Evolutionary conservation across 768 basidiomycete species (phyloP), one percentile per base, ranked within the genome.

Genomic region (Termitomyces sp.): DNA sequence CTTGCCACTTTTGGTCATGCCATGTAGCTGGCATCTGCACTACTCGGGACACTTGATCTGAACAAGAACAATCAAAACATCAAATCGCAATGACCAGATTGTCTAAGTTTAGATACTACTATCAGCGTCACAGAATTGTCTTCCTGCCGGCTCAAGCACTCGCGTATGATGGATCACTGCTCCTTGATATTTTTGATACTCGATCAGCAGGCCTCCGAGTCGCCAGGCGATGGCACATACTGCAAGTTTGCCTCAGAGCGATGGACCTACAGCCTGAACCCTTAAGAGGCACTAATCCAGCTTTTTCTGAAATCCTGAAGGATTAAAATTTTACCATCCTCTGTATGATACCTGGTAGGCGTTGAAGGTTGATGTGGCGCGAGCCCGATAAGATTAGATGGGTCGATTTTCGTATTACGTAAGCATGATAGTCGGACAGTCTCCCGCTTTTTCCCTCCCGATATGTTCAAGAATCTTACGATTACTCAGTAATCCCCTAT

Each of bases 311-410:
- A n/a, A n/a, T n/a, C n/a, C n/a, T n/a, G n/a, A n/a, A n/a, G n/a
- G n/a, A n/a, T n/a, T n/a, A n/a, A n/a, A n/a, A n/a, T n/a, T n/a
- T n/a, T n/a, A n/a, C n/a, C n/a, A n/a, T n/a, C n/a, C n/a, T n/a
- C n/a, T n/a, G n/a, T n/a, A n/a, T n/a, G n/a, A n/a, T n/a, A n/a
- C n/a, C n/a, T n/a, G n/a, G n/a, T n/a, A n/a, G n/a, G n/a, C n/a
- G n/a, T n/a, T n/a, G n/a, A n/a, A n/a, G n/a, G n/a, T n/a, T n/a
- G 44, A 18, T 45, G 49, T 50, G 49, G 49, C 49, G 49, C 34
- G 16, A 50, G 4, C 5, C 5, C 16, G 49, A 49, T 49, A 49
- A 49, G 22, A 49, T 49, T 24, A 49, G 48, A 50, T 50, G 9
- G 8, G 2, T 46, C 12, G 22, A 30, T 30, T 30, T 30, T n/a